Evolutionary conservation across 208 protist species (phyloP).

Genomic region (Novymonas esmeraldas): DNA sequence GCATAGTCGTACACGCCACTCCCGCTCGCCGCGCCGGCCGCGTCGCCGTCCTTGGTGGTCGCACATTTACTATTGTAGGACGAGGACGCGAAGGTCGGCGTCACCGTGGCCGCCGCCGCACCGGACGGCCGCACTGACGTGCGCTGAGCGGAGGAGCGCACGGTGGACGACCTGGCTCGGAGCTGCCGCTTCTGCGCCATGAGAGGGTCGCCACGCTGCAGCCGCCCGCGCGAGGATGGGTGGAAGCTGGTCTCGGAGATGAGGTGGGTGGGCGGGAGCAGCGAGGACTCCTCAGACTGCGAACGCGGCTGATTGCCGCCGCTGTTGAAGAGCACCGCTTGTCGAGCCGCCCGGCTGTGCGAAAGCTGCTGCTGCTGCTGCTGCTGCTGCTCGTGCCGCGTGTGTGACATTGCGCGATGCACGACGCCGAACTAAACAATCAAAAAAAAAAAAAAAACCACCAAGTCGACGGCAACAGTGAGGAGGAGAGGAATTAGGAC

Average conservation of each 20-base stretch:
- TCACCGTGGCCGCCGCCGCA: not conserved
- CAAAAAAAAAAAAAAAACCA: too few relatives aligned
- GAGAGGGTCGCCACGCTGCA: not conserved
- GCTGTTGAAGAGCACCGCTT: not conserved
- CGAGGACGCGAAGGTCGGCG: not conserved
- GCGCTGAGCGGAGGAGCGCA: not conserved
- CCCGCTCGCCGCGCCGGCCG: not conserved
- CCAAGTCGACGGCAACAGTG: too few relatives aligned
- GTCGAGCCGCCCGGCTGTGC: not conserved
- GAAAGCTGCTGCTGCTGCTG: not conserved
- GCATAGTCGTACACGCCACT: not conserved
- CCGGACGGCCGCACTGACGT: not conserved
- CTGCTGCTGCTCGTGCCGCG: too few relatives aligned
- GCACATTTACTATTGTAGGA: not conserved
- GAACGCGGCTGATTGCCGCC: not conserved
- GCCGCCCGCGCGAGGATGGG: not conserved
- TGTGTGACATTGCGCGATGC: too few relatives aligned
- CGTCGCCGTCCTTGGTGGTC: not conserved
- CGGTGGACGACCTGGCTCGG: conserved; percentile 10
- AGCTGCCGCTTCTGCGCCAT: conserved; percentile 5
- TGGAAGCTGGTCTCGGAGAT: not conserved
- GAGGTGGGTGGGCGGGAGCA: not conserved
- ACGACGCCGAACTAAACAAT: too few relatives aligned
- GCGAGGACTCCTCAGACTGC: not conserved
- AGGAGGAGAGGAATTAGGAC: too few relatives aligned